Percentiles rank a stretch among this genome's conserved stretches.
These are phyloP conservation scores for Nicotiana tomentosiformis DNA, from an alignment of 257 asterid species.

Conservation along the genomic window DNA sequence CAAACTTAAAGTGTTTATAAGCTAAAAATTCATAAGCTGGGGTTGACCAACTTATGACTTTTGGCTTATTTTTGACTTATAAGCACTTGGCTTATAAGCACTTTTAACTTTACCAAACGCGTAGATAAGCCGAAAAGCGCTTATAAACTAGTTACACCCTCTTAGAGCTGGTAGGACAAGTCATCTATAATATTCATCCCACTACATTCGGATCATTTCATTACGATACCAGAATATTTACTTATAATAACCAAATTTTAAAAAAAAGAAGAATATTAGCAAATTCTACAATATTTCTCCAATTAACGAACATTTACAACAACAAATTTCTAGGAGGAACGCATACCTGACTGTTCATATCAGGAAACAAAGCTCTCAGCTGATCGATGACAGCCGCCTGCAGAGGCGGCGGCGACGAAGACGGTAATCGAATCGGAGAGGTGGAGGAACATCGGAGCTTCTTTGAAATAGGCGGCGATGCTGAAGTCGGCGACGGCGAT, in stretches of 20 bases:
- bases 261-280: background rate
- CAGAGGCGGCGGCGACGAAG: conserved; percentile 28
- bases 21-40: no score
- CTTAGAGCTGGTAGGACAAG: background rate
- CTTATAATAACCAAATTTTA: background rate
- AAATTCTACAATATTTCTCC: background rate
- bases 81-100: no score
- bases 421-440: conserved; percentile 43
- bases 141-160: no score
- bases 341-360: conserved; percentile 43
- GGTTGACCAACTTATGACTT: no score
- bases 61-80: no score
- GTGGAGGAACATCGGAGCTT: conserved; percentile 49
- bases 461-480: conserved; percentile 50
- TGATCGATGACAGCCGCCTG: conserved; percentile 30
- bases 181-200: background rate
- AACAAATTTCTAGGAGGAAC: background rate
- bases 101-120: no score
- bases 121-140: no score
- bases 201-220: background rate
- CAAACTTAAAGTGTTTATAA: no score
- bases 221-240: background rate
- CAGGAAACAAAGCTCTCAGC: conserved; percentile 51
- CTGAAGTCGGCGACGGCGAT: conserved; percentile 48
- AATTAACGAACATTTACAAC: background rate